Evolutionary conservation across 1,284 basidiomycete genomes (phyloP), one percentile per base, ranked within the genome.

Genomic region (Exsudoporus floridanus): DNA sequence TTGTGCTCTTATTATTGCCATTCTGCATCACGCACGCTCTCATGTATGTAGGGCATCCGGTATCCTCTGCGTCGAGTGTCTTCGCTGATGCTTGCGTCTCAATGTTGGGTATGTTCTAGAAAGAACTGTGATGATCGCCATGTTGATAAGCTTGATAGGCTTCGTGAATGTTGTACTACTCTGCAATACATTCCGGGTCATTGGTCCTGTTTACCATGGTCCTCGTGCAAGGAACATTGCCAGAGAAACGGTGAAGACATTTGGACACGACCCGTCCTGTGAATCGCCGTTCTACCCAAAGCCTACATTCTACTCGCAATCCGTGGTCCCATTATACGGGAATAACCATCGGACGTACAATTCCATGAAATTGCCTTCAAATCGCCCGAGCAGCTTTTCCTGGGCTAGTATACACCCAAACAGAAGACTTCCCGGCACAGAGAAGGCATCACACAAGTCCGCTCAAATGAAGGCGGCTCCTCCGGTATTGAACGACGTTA

Each of bases 111-210:
- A 63, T 53, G 78, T 60, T 59, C 23, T 10, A 31, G 21, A 52
- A 47, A 46, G 18, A 44, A 21, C 46, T 30, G 36, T 27, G n/a
- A 37, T 12, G n/a, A 47, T 43, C 41, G 49, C 25, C 33, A 25
- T 43, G 30, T 48, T 56, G 27, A 61, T 18, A 30, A 30, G n/a
- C 37, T 50, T 68, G 23, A 19, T 46, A 89, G 87, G 85, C 40
- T 60, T 82, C 23, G 79, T 80, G 13, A 84, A 88, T 59, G 82
- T 84, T 19, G 52, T 77, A 9, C 72, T 88, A n/a, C 74, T 88
- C 27, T 81, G 78, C 70, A 87, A 85, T 63, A 86, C 83, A 4
- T 78, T 87, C 60, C 77, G 82, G n/a, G 75, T 86, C 43, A 70
- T 89, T 34, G 73, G 75, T n/a, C 79, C 79, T 21, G 78, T 78